Base-by-base conservation (phyloP, 352 stramenopile species). In the Globisporangium spinosum region DNA sequence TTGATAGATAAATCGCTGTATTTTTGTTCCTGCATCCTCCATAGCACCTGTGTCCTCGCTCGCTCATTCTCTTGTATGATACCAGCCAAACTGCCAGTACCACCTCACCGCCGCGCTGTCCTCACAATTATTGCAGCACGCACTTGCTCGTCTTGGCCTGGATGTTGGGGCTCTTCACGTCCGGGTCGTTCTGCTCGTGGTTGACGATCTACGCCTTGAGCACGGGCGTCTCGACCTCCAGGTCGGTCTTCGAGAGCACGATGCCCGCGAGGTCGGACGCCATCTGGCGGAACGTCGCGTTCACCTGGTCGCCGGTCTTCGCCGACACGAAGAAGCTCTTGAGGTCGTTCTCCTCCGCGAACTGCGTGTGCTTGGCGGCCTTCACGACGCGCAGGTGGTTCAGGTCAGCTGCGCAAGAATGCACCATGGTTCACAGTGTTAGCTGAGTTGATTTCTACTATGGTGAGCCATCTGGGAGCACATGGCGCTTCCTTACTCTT, bases 261-360 rank as follows among this genome's bases (percentile, higher is more conserved):
- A 98, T 81, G 22, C 90, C 87, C 0, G 87, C 87, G 35, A 98
- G 70, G 51, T 95, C 88, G 8, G 91, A 81, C 13, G 89, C 86
- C 45, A 98, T 73, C 65, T 97, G 85, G 32, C 81, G 85, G 70
- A 98, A 97, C 4, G 82, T 73, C n/a, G 80, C 69, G 69, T 95
- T 96, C 59, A 98, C 84, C 47, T 94, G 77, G 74, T 98, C 94
- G n/a, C 94, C 95, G 0, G 87, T 96, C 76, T 98, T 98, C 23
- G 95, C 95, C 29, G 93, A 98, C 65, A 98, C 83, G 60, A 97
- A 93, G 73, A 93, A 98, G 62, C 83, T 90, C 67, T 95, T 94
- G 66, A 96, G 80, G 63, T 95, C 86, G 78, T 98, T 98, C 70
- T 98, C 93, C 49, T 97, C 90, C 1, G 88, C 94, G 65, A 98